Evolutionary conservation across 495 filamentous ascomycete species (phyloP).

Genomic region (Acidomyces sp.): DNA sequence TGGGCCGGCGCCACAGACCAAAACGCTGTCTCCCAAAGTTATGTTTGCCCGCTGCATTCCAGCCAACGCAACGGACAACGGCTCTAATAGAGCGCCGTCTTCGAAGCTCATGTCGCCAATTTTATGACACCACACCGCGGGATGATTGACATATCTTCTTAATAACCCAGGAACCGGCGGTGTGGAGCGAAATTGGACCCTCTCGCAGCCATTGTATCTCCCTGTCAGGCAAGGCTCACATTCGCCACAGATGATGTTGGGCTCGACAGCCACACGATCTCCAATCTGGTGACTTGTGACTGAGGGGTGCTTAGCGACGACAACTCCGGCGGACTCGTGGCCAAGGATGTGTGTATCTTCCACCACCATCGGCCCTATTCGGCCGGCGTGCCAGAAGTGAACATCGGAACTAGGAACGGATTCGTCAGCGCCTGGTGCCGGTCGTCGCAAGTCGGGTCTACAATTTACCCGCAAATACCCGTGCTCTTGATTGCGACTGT

Average conservation of each 20-base stretch:
- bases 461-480: slow-evolving; percentile 76
- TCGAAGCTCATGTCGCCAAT: slow-evolving; percentile 76
- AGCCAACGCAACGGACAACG: slow-evolving; percentile 71
- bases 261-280: slow-evolving; percentile 83
- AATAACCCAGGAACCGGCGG: slow-evolving; percentile 81
- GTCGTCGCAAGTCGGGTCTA: not conserved
- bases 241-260: slow-evolving; percentile 74
- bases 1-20: slow-evolving; percentile 81
- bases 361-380: slow-evolving; percentile 91
- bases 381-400: slow-evolving; percentile 89
- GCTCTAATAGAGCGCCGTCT: slow-evolving; percentile 76
- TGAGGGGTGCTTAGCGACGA: slow-evolving; percentile 67
- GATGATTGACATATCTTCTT: slow-evolving; percentile 85
- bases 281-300: slow-evolving; percentile 64
- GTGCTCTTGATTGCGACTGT: slow-evolving; percentile 76
- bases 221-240: slow-evolving; percentile 86
- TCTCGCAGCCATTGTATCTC: slow-evolving; percentile 84
- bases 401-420: slow-evolving; percentile 58
- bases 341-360: slow-evolving; percentile 75
- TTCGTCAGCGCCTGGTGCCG: not conserved
- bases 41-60: slow-evolving; percentile 68
- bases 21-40: slow-evolving; percentile 64
- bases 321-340: slow-evolving; percentile 78
- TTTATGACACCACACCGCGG: slow-evolving; percentile 85
- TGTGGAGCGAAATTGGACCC: slow-evolving; percentile 72